Percentiles rank a stretch among this genome's conserved stretches.
These are phyloP conservation scores for Epipyxis sp. DNA, from an alignment of 108 stramenopile species.

Conservation along the genomic window DNA sequence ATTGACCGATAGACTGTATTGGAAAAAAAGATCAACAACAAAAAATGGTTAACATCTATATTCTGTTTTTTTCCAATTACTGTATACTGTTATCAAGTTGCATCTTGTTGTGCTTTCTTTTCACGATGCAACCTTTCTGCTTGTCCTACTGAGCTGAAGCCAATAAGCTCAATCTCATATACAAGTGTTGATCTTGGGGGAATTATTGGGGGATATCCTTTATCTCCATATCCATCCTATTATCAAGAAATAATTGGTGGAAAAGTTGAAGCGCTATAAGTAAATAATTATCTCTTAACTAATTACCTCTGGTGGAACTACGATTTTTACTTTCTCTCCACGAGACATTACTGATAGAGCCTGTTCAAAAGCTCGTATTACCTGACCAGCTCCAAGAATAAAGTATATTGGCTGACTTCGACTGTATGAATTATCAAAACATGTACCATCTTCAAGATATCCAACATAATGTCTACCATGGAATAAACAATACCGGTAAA, in stretches of 20 bases:
- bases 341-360: conserved; percentile 58
- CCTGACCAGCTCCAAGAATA: conserved; percentile 54
- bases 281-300: no score
- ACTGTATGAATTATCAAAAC: conserved; percentile 46
- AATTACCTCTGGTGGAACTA: conserved; percentile 57
- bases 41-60: no score
- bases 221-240: conserved; percentile 67
- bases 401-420: conserved; percentile 55
- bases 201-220: conserved; percentile 68
- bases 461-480: background rate
- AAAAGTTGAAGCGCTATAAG: no score
- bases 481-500: background rate
- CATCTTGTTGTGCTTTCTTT: no score
- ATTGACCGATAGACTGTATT: no score
- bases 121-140: background rate
- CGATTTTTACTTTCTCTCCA: conserved; percentile 60
- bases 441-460: conserved; percentile 37
- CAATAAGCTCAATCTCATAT: conserved; percentile 70
- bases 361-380: conserved; percentile 52
- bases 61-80: no score
- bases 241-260: background rate
- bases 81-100: no score
- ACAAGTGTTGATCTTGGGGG: conserved; percentile 68
- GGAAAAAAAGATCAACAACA: no score
- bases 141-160: conserved; percentile 35